phyloP scores from a whole-genome alignment of 2,329 filamentous ascomycete species.

The Phaeosphaeriaceae sp. region DNA sequence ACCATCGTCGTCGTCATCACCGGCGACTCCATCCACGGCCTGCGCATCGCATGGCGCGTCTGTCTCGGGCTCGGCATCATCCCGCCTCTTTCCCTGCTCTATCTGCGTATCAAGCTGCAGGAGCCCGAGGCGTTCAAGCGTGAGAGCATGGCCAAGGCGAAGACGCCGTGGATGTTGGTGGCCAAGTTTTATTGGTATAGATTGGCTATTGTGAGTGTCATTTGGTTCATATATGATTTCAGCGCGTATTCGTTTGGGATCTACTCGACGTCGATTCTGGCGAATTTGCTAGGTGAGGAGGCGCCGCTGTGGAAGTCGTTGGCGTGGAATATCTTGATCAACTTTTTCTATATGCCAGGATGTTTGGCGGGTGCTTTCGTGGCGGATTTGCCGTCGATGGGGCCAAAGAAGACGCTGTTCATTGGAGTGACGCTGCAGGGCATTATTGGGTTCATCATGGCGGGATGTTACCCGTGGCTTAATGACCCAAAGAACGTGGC shows the following conservation, averaged over 20 bases:
- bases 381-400: conserved; percentile 71
- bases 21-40: conserved; percentile 61
- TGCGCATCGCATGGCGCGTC: conserved; percentile 80
- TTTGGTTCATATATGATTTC: conserved; percentile 71
- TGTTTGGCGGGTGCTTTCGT: conserved; percentile 78
- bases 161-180: conserved; percentile 52
- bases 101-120: conserved; percentile 63
- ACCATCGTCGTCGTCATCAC: conserved; percentile 65
- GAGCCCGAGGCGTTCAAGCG: conserved; percentile 62
- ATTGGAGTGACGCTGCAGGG: conserved; percentile 76
- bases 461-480: conserved; percentile 76
- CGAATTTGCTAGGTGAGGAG: conserved; percentile 65
- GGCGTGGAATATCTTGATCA: conserved; percentile 88
- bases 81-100: conserved; percentile 62
- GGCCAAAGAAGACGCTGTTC: conserved; percentile 76
- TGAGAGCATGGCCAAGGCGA: conserved; percentile 55
- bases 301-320: conserved; percentile 77
- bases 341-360: conserved; percentile 87
- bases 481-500: conserved; percentile 71
- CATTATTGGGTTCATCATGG: conserved; percentile 87
- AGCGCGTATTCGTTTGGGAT: conserved; percentile 85
- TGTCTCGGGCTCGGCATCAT: conserved; percentile 66
- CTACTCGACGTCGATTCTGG: conserved; percentile 79
- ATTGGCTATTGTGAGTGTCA: conserved; percentile 61
- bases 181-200: conserved; percentile 63